Conservation (phyloP, 306 rosid species). For the Ochetophila trinervis region DNA sequence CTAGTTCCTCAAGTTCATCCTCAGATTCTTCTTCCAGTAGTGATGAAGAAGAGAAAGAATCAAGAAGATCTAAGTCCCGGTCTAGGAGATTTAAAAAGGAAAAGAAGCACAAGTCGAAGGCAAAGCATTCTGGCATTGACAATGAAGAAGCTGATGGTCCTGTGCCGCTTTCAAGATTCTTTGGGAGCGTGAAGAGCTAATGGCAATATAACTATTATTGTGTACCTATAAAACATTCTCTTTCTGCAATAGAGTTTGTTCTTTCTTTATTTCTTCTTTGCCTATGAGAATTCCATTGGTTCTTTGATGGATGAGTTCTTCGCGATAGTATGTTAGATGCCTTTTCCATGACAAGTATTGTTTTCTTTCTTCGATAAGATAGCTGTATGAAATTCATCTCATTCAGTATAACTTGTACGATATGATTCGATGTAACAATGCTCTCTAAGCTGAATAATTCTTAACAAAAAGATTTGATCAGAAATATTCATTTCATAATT, state of each 20-base stretch:
- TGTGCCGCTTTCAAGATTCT: constrained; percentile 88
- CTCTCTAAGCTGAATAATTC: background rate
- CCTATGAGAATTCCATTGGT: constrained; percentile 24
- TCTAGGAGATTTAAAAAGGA: constrained; percentile 80
- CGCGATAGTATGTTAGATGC: constrained; percentile 30
- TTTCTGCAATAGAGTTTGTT: constrained; percentile 32
- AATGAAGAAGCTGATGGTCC: constrained; percentile 66
- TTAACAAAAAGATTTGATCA: background rate
- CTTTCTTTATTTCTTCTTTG: constrained; percentile 19
- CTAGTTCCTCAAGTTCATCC: constrained; percentile 68
- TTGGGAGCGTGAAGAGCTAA: constrained; percentile 59
- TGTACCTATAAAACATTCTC: constrained; percentile 27
- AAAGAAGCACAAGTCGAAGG: constrained; percentile 67
- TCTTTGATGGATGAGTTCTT: constrained; percentile 10
- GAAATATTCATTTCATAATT: background rate
- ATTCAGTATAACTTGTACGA: background rate
- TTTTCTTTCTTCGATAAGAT: background rate
- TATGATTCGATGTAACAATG: background rate
- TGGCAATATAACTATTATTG: constrained; percentile 12
- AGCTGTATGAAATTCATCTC: constrained; percentile 7
- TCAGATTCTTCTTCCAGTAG: constrained; percentile 53
- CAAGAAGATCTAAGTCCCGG: constrained; percentile 82
- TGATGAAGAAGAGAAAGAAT: constrained; percentile 64
- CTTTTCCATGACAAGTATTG: constrained; percentile 20
- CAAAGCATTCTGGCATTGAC: constrained; percentile 51